A percentile compares a stretch with the other conserved stretches of the same genome.
These are phyloP conservation scores for Nemania sp. DNA, from an alignment of 2,329 filamentous ascomycete genomes.

Conservation along the genomic window DNA sequence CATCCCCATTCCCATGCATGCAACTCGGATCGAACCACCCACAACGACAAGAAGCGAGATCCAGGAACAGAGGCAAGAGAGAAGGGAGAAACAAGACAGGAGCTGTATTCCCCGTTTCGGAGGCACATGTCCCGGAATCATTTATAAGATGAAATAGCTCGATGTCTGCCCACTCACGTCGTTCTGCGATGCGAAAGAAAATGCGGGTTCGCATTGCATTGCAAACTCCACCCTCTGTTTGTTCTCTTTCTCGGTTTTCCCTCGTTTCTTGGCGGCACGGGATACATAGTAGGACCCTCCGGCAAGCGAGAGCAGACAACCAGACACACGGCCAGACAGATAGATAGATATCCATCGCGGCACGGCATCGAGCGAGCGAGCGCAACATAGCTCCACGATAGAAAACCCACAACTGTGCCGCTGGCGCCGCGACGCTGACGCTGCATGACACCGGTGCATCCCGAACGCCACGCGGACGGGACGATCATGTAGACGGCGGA, in stretches of 20 bases:
- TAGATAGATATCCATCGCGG: constrained; percentile 11
- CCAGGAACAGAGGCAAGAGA: constrained; percentile 17
- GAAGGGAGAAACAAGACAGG: constrained; percentile 3
- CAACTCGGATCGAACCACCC: constrained; percentile 1
- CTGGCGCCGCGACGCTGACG: constrained; percentile 2
- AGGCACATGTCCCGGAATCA: constrained; percentile 36
- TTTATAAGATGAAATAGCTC: constrained; percentile 23
- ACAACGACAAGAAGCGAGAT: constrained; percentile 12
- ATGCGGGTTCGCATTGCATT: constrained; percentile 21
- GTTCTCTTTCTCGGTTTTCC: constrained; percentile 20
- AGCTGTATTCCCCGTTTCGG: constrained; percentile 29
- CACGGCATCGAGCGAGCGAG: constrained; percentile 13
- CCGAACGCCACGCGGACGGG: not conserved
- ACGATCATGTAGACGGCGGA: constrained; percentile 23
- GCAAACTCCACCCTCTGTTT: constrained; percentile 13
- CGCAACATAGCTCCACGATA: constrained; percentile 12
- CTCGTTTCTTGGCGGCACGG: constrained; percentile 22
- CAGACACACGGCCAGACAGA: not conserved
- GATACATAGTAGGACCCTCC: constrained; percentile 17
- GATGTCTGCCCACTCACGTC: constrained; percentile 16
- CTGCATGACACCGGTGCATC: constrained; percentile 14
- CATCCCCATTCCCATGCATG: constrained; percentile 27
- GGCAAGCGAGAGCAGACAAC: constrained; percentile 12
- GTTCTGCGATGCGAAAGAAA: not conserved
- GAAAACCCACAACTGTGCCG: not conserved